Evolutionary conservation across 176 grass and related monocot genomes (phyloP).

Genomic region (Poa pratensis): DNA sequence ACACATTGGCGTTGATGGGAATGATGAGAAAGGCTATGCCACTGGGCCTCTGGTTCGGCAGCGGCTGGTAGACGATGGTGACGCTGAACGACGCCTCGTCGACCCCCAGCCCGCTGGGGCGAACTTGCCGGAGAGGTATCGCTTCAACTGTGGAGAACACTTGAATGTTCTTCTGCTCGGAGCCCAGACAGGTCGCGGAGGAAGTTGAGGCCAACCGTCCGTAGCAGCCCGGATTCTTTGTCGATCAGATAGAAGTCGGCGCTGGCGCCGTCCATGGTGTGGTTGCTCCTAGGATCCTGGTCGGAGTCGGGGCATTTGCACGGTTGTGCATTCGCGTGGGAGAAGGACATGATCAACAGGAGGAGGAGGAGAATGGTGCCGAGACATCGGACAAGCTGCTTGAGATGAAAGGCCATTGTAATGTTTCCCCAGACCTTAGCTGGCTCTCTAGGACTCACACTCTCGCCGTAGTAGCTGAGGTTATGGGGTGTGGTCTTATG

Average conservation of each 20-base stretch:
- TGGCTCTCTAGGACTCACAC: too few relatives aligned
- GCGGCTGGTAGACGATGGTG: too few relatives aligned
- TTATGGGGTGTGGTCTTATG: too few relatives aligned
- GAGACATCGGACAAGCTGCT: too few relatives aligned
- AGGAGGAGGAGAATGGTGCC: not conserved
- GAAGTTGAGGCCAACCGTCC: not conserved
- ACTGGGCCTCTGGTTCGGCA: not conserved
- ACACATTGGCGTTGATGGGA: accelerated
- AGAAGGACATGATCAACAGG: not conserved
- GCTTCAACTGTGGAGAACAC: not conserved
- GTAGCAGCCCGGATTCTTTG: not conserved
- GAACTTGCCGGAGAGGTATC: not conserved
- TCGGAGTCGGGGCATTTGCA: not conserved
- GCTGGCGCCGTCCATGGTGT: not conserved
- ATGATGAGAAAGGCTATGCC: not conserved
- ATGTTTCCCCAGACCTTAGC: too few relatives aligned
- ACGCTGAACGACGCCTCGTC: not conserved
- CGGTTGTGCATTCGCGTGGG: not conserved
- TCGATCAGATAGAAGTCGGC: not conserved
- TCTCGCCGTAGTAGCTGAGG: too few relatives aligned
- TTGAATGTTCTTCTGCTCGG: not conserved
- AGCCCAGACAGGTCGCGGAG: not conserved
- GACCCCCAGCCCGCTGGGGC: not conserved
- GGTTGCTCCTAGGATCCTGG: not conserved
- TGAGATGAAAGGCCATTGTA: too few relatives aligned